Percentiles rank a stretch among this genome's conserved stretches.
Evolutionary conservation across 345 rosid genomes (phyloP).

Genomic region (Nephelium lappaceum): DNA sequence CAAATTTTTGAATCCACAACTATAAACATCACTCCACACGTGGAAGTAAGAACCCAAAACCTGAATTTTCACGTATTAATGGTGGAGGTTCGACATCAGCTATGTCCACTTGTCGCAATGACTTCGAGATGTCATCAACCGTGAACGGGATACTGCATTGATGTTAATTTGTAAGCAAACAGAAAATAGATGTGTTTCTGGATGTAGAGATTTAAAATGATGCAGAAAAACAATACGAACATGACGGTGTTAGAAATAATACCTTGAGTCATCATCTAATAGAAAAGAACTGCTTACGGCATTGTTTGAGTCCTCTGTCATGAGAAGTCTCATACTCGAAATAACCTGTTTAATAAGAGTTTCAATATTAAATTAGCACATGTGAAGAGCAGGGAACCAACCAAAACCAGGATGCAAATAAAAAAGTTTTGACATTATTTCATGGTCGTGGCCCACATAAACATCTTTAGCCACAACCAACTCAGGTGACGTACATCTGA

Average conservation of each 20-base stretch:
- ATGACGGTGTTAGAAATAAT: constrained; percentile 5
- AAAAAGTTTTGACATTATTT: background rate
- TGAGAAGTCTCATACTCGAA: constrained; percentile 90
- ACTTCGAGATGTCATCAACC: constrained; percentile 96
- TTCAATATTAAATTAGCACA: constrained; percentile 10
- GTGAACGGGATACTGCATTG: constrained; percentile 92
- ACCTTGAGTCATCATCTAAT: constrained; percentile 99
- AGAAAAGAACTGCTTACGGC: constrained; percentile 96
- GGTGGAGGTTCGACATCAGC: constrained; percentile 87
- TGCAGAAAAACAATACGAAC: background rate
- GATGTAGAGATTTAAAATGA: background rate
- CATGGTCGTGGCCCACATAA: background rate
- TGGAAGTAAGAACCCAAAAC: constrained; percentile 88
- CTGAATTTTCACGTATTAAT: constrained; percentile 84
- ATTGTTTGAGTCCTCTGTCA: constrained; percentile 95
- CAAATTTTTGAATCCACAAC: background rate
- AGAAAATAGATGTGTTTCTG: background rate
- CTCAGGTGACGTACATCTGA: constrained; percentile 69
- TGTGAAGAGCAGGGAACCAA: background rate
- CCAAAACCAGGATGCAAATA: background rate
- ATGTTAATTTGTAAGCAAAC: constrained; percentile 20
- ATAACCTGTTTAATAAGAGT: constrained; percentile 58
- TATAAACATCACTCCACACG: constrained; percentile 52
- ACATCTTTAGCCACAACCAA: constrained; percentile 5
- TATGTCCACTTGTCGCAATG: constrained; percentile 87